Base-by-base conservation (phyloP, 106 monocot species). In the Allium sativum region DNA sequence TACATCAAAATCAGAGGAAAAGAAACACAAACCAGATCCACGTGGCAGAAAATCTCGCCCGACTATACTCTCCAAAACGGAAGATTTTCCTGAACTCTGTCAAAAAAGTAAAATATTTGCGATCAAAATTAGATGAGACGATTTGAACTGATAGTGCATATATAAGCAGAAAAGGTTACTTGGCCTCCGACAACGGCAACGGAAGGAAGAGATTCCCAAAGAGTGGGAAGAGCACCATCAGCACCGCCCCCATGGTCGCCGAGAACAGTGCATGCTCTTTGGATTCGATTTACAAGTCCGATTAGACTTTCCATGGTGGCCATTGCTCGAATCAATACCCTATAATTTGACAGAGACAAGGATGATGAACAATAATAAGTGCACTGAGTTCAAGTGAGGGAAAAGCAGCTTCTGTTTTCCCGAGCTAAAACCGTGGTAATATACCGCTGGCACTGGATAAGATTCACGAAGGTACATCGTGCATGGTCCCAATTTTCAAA, bases 181-280 rank as follows among this genome's bases (percentile, higher is more conserved):
- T 82, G 82, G 10, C 82, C 86, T 40, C 86, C 81, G 67, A 86
- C 79, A 46, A 82, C 82, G 42, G 86, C 78, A 59, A 86, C 78
- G 21, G 86, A 82, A 20, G 85, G 85, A 45, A 86, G 81, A 4
- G 81, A 81, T 68, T 86, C 86, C 82, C 86, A 82, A 21, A 86
- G 86, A 9, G 82, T 74, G 4, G 81, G 74, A 6, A 70, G 61
- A 17, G 74, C 75, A 58, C 75, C 74, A 10, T 81, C 81, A 44
- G 69, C 77, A 41, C 85, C 86, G 31, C 31, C 31, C 31, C 93
- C 93, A 51, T 83, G 63, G 72, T 94, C 93, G 17, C 93, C 89
- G 45, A 94, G 83, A 13, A 83, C 93, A n/a, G 93, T 94, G 80
- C 89, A 94, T 22, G 93, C 89, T 56, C 86, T 61, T 78, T 89